Evolutionary conservation across 2,329 filamentous ascomycete species (phyloP).

Genomic region (Ascochyta clinopodiicola): DNA sequence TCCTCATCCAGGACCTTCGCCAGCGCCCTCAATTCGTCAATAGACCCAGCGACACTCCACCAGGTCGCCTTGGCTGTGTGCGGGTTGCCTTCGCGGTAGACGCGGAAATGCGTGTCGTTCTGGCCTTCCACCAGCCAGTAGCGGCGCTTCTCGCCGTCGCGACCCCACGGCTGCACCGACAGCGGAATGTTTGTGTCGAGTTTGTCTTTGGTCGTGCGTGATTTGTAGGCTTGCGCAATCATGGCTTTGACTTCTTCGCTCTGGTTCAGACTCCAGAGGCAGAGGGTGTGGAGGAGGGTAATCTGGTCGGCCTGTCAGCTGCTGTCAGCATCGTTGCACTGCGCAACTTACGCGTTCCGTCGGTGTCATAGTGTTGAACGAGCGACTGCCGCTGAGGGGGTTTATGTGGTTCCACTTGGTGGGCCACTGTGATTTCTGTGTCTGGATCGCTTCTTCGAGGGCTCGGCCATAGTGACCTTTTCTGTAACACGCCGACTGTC

Average conservation of each 20-base stretch:
- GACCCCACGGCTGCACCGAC: conserved; percentile 89
- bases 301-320: conserved; percentile 63
- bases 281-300: conserved; percentile 78
- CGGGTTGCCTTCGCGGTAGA: conserved; percentile 93
- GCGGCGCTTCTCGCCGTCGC: conserved; percentile 85
- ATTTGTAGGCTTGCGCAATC: conserved; percentile 72
- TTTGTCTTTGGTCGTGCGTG: conserved; percentile 82
- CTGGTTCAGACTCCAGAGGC: conserved; percentile 87
- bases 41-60: conserved; percentile 90
- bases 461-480: conserved; percentile 91
- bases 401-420: conserved; percentile 81
- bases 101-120: conserved; percentile 90
- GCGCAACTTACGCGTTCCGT: conserved; percentile 73
- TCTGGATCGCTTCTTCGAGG: conserved; percentile 87
- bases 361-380: conserved; percentile 82
- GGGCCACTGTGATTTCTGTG: conserved; percentile 89
- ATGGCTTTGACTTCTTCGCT: conserved; percentile 82
- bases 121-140: conserved; percentile 94
- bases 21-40: conserved; percentile 80
- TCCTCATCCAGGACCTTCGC: conserved; percentile 76
- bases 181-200: conserved; percentile 82
- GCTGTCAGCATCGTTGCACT: neutral
- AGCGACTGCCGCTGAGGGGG: conserved; percentile 79
- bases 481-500: conserved; percentile 59
- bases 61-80: conserved; percentile 77